These are phyloP conservation scores for Sarocladium strictum DNA, from an alignment of 2,329 filamentous ascomycete genomes.

Conservation along the genomic window DNA sequence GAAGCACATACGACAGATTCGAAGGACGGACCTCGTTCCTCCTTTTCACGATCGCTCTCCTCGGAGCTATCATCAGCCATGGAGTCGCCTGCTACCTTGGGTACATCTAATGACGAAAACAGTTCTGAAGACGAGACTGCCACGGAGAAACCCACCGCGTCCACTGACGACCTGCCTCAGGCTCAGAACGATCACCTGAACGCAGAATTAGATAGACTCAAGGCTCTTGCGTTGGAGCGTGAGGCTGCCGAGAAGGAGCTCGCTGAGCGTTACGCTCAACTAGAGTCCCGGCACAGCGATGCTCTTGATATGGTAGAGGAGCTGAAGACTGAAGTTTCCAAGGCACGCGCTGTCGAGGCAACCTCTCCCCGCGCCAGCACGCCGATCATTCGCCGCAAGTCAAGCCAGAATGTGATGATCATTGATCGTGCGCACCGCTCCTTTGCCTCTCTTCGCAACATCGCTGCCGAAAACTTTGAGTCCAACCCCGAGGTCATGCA, in stretches of 20 bases:
- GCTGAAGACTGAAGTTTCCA: slow-evolving; percentile 79
- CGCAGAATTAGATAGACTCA: slow-evolving; percentile 67
- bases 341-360: slow-evolving; percentile 58
- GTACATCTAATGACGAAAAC: slow-evolving; percentile 53
- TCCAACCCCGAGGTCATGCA: slow-evolving; percentile 77
- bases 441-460: slow-evolving; percentile 81
- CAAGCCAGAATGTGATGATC: slow-evolving; percentile 79
- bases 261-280: slow-evolving; percentile 70
- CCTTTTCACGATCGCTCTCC: slow-evolving; percentile 78
- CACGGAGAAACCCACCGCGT: slow-evolving; percentile 36
- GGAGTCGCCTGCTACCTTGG: slow-evolving; percentile 63
- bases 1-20: slow-evolving; percentile 49
- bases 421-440: slow-evolving; percentile 90
- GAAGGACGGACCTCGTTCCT: slow-evolving; percentile 62
- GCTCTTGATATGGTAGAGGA: slow-evolving; percentile 83
- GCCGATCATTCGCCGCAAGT: slow-evolving; percentile 86
- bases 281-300: slow-evolving; percentile 76
- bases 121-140: slow-evolving; percentile 34
- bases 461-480: slow-evolving; percentile 83
- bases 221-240: slow-evolving; percentile 66
- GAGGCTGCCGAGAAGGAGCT: slow-evolving; percentile 69
- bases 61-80: slow-evolving; percentile 87
- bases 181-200: slow-evolving; percentile 38
- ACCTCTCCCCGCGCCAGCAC: slow-evolving; percentile 59
- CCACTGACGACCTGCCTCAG: slow-evolving; percentile 33